Evolutionary conservation across 2,329 filamentous ascomycete species (phyloP), one percentile per base, ranked within the genome.

Genomic region (Colletotrichum godetiae): DNA sequence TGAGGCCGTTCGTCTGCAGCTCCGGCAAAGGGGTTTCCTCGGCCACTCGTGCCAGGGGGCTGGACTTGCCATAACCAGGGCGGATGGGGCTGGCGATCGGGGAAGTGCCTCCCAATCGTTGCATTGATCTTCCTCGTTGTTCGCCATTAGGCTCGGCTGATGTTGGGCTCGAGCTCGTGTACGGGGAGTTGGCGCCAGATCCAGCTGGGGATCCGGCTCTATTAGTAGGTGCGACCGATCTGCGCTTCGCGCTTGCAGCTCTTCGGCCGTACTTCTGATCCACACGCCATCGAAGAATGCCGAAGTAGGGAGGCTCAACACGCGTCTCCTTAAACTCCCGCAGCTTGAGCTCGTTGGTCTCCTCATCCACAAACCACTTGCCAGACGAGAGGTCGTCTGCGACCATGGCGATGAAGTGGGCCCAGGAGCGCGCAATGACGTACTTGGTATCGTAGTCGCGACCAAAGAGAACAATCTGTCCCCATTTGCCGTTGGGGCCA

Each of bases 361-460:
- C 97, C 79, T 99, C 97, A 76, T 98, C 95, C 66, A 99, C 93
- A 78, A 91, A 94, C 87, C 95, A 95, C 83, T 98, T 97, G 75
- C 94, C 94, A 77, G 94, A 97, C 84, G 90, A 91, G 78, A 99
- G 86, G 80, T 99, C 97, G 79, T 99, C 97, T 35, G 97, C 95
- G 7, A 98, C 90, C 37, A 92, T 90, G 63, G 95, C 95, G 24
- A 99, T 85, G 80, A 99, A 95, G 11, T 93, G 90, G 19, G 92
- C 91, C 97, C 97, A 99, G 1, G 96, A 98, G 74, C 94, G 92
- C 35, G 97, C 94, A 69, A 99, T 90, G 7, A 99, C 97, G 80
- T 98, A 99, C 86, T 99, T 99, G 84, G 94, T 98, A 81, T 99
- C 97, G 84, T 98, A 99, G 85, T 99, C 97, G 74, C 97, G 94